Evolutionary conservation across 805 yeast species (phyloP).

Genomic region (Blastobotrys terrestris): DNA sequence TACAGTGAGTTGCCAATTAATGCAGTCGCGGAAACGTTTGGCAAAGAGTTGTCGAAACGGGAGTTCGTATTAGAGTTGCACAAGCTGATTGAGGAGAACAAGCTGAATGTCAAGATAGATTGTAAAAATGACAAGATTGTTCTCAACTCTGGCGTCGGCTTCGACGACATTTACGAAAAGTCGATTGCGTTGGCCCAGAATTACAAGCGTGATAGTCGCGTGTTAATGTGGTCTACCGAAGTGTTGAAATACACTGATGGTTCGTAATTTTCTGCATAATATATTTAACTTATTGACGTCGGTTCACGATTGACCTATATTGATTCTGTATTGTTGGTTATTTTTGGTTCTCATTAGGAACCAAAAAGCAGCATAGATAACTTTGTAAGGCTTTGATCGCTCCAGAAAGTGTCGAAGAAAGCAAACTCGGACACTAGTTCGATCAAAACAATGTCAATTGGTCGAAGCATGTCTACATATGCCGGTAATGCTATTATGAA

Average conservation of each 20-base stretch:
- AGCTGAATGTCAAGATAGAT: not conserved
- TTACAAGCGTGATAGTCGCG: slow-evolving; percentile 1
- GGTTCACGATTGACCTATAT: no score
- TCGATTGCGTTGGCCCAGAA: slow-evolving; percentile 1
- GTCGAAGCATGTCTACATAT: no score
- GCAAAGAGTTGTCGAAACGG: not conserved
- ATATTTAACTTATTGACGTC: no score
- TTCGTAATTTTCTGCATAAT: no score
- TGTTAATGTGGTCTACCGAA: slow-evolving; percentile 4
- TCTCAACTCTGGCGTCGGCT: not conserved
- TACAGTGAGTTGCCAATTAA: slow-evolving; percentile 5
- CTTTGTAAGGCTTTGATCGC: no score
- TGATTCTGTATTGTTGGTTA: no score
- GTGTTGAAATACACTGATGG: not conserved
- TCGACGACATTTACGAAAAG: not conserved
- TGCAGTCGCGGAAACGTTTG: slow-evolving; percentile 7
- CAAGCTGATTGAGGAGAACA: slow-evolving; percentile 1
- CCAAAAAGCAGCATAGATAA: no score
- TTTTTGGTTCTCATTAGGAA: no score
- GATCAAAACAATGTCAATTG: no score
- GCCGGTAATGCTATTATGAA: no score
- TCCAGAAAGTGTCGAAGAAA: no score
- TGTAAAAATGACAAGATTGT: slow-evolving; percentile 1
- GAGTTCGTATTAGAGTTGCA: slow-evolving; percentile 1
- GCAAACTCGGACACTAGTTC: no score